A percentile compares a stretch with the other conserved stretches of the same genome.
Evolutionary conservation across 225 moss, liverwort and hornwort genomes (phyloP).

Genomic region (Climacium dendroides): DNA sequence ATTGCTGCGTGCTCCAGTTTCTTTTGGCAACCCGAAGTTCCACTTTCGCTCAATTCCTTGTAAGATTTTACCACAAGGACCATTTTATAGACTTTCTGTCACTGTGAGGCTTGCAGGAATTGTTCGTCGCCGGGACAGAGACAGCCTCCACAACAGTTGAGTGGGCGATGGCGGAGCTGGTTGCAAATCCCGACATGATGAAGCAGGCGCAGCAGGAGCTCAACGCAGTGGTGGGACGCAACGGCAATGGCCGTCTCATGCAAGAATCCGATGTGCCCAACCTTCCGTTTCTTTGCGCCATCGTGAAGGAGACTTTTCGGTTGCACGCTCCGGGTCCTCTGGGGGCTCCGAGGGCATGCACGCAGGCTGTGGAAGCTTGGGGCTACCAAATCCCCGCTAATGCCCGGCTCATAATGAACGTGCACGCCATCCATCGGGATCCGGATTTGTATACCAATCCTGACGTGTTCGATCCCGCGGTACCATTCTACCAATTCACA

Average conservation of each 20-base stretch:
- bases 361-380: not conserved
- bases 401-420: not conserved
- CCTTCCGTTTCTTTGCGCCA: too few relatives aligned
- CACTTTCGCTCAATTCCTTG: not conserved
- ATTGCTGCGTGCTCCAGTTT: not conserved
- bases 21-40: not conserved
- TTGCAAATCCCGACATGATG: too few relatives aligned
- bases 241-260: too few relatives aligned
- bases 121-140: too few relatives aligned
- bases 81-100: not conserved
- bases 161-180: too few relatives aligned
- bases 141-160: too few relatives aligned
- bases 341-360: not conserved
- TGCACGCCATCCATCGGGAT: not conserved
- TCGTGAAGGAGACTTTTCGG: too few relatives aligned
- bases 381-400: not conserved
- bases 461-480: not conserved
- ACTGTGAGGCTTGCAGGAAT: too few relatives aligned
- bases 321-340: not conserved
- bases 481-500: not conserved
- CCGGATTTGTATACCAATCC: not conserved
- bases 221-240: too few relatives aligned
- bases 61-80: not conserved
- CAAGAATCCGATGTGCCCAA: too few relatives aligned
- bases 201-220: too few relatives aligned